Evolutionary conservation across 1,139 yeast genomes (phyloP).

Genomic region (Yamadazyma conglobata): DNA sequence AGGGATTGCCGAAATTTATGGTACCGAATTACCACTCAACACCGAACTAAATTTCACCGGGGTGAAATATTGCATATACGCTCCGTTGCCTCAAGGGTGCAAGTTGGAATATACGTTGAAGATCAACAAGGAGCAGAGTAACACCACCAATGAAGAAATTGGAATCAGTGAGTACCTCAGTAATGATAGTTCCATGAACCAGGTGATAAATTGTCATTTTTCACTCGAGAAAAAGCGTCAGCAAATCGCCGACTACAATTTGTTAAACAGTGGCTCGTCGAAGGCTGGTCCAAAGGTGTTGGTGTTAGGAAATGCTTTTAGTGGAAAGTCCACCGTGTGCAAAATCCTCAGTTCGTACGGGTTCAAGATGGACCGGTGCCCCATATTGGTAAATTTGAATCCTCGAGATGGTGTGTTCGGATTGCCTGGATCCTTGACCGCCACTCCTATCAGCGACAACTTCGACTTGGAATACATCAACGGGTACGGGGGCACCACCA

Average conservation of each 20-base stretch:
- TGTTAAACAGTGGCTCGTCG: slow-evolving; percentile 13
- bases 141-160: slow-evolving; percentile 27
- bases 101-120: slow-evolving; percentile 48
- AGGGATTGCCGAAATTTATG: slow-evolving; percentile 88
- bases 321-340: slow-evolving; percentile 77
- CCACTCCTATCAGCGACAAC: slow-evolving; percentile 77
- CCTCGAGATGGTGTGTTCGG: slow-evolving; percentile 78
- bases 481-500: slow-evolving; percentile 75
- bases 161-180: slow-evolving; percentile 58
- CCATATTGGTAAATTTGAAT: slow-evolving; percentile 75
- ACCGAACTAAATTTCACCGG: slow-evolving; percentile 60
- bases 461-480: slow-evolving; percentile 69
- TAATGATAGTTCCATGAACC: slow-evolving; percentile 66
- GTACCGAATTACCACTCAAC: slow-evolving; percentile 83
- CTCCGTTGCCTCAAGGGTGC: slow-evolving; percentile 55
- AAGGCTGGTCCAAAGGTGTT: slow-evolving; percentile 63
- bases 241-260: slow-evolving; percentile 25
- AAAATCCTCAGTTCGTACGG: slow-evolving; percentile 76
- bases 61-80: slow-evolving; percentile 54
- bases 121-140: slow-evolving; percentile 39
- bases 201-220: slow-evolving; percentile 68
- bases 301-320: slow-evolving; percentile 65
- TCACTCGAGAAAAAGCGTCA: slow-evolving; percentile 65
- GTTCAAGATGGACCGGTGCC: slow-evolving; percentile 59
- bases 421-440: slow-evolving; percentile 82